These are phyloP conservation scores for Zygnema cylindricum DNA, from an alignment of 139 green algal species.

Conservation along the genomic window DNA sequence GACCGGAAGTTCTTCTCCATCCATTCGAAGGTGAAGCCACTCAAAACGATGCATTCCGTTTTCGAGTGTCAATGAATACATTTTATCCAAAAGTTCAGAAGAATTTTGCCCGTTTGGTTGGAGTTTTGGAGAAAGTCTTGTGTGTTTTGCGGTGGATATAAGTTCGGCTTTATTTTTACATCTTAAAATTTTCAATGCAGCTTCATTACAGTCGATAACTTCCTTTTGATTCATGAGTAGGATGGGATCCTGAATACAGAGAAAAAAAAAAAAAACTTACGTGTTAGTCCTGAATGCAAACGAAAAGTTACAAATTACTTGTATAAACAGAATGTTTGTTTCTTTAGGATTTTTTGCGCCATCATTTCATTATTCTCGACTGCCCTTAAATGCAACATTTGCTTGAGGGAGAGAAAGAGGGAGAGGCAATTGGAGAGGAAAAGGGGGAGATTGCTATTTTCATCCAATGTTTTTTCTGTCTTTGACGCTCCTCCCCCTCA, in stretches of 20 bases:
- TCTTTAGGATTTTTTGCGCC: not conserved
- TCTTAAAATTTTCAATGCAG: conserved; percentile 6
- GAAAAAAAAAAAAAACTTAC: no score
- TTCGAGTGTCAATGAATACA: not conserved
- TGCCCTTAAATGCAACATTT: no score
- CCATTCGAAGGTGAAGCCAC: conserved; percentile 27
- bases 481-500: not conserved
- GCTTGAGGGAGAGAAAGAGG: no score
- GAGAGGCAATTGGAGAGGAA: no score
- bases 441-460: no score
- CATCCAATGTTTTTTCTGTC: no score
- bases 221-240: conserved; percentile 15
- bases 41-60: conserved; percentile 43
- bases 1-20: conserved; percentile 25
- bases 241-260: not conserved
- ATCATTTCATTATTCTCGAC: not conserved
- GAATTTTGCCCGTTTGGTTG: conserved; percentile 21
- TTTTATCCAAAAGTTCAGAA: not conserved
- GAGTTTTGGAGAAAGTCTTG: not conserved
- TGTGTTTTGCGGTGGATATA: not conserved
- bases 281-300: not conserved
- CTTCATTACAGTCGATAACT: conserved; percentile 49
- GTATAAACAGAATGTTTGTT: not conserved
- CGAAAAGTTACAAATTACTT: not conserved
- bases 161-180: conserved; percentile 4